Conservation (phyloP, 1,284 basidiomycete genomes). For the Earliella scabrosa region DNA sequence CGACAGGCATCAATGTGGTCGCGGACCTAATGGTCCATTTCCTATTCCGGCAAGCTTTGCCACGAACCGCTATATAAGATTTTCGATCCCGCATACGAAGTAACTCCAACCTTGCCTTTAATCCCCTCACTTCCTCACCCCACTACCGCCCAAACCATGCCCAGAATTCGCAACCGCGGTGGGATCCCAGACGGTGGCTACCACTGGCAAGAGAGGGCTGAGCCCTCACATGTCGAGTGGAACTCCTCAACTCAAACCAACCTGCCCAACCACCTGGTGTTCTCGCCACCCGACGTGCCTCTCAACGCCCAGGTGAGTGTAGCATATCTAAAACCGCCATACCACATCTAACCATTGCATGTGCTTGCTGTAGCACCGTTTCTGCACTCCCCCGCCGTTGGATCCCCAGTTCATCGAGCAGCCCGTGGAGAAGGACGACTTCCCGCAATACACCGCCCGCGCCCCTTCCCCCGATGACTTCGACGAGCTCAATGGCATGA, state of each 20-base stretch:
- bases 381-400: slow-evolving; percentile 16
- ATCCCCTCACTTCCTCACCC: background rate
- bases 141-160: background rate
- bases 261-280: background rate
- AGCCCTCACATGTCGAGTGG: background rate
- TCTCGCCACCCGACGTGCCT: slow-evolving; percentile 12
- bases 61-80: no score
- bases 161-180: slow-evolving; percentile 4
- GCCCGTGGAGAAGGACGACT: slow-evolving; percentile 1
- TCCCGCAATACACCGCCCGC: background rate
- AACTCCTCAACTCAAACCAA: background rate
- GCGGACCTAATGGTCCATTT: no score
- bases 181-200: background rate
- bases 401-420: slow-evolving; percentile 7
- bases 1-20: no score
- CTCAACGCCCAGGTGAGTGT: slow-evolving; percentile 12
- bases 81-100: no score
- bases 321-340: background rate
- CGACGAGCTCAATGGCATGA: slow-evolving; percentile 5
- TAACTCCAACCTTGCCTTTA: background rate
- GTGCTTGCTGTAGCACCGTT: slow-evolving; percentile 10
- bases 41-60: background rate
- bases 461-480: slow-evolving; percentile 5
- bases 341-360: background rate
- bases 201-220: background rate